Evolutionary conservation across 352 stramenopile species (phyloP), one percentile per base, ranked within the genome.

Genomic region (Saprolegnia parasitica): DNA sequence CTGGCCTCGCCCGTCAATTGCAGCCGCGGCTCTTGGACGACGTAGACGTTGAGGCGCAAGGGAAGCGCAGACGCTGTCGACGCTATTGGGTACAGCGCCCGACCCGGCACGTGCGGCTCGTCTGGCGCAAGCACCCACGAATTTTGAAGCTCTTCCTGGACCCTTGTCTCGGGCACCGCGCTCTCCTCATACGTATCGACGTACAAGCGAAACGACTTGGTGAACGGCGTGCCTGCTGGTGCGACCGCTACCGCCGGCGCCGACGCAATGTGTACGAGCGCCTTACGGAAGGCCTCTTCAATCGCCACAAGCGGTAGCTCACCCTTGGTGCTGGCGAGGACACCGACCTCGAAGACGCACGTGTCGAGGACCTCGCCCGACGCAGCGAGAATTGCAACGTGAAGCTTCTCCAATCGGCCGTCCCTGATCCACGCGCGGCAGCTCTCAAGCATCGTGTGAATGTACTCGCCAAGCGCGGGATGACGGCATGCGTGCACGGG

Each of bases 401-500:
- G 81, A 0, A 93, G 62, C 64, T 91, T 91, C 52, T 90, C 84
- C 4, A 93, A 50, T 55, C 90, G 83, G 21, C 78, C 82, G 32
- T 70, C 24, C 24, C 72, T 55, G 8, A 95, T 77, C 86, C 84
- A 95, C 24, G 72, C 66, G 5, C 74, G 78, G 56, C 86, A 95
- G 16, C 84, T 86, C 39, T 50, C 50, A 52, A 95, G 65, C 76
- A 89, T 89, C 45, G 78, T 84, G 72, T 86, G 76, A 56, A 95
- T 84, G 72, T 95, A 95, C 71, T 90, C 81, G 46, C 80, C 83
- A 54, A 95, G 73, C 56, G 78, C 65, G 29, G 83, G 86, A 62
- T 95, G 84, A 10, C 83, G 79, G 57, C 65, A 87, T 81, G 90
- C 91, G 71, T 92, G 81, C 42, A 91, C 77, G n/a, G 86, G 86